Evolutionary conservation across 179 eudicot species (phyloP).

Genomic region (Silene noctiflora): DNA sequence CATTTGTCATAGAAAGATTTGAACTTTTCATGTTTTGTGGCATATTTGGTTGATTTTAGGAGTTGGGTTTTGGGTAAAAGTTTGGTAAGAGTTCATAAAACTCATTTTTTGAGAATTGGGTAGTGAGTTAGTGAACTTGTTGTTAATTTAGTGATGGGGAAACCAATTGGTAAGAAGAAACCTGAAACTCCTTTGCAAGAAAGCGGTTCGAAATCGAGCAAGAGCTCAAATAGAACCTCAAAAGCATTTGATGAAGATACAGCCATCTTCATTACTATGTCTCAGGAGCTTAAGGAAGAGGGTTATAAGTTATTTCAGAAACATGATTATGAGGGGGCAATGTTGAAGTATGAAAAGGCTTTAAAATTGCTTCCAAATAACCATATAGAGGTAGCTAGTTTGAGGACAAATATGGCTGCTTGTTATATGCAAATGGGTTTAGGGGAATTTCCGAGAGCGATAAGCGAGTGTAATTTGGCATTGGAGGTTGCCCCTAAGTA

Average conservation of each 20-base stretch:
- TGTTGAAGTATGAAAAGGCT: slow-evolving; percentile 82
- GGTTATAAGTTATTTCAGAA: slow-evolving; percentile 66
- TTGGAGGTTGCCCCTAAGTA: slow-evolving; percentile 90
- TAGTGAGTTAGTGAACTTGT: not conserved
- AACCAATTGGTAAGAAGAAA: slow-evolving; percentile 65
- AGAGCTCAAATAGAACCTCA: slow-evolving; percentile 41
- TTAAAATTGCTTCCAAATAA: slow-evolving; percentile 70
- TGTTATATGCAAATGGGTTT: slow-evolving; percentile 90
- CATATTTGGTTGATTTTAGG: slow-evolving; percentile 11
- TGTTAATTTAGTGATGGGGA: slow-evolving; percentile 55
- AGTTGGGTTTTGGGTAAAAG: slow-evolving; percentile 22
- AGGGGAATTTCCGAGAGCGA: slow-evolving; percentile 77
- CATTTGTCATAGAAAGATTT: slow-evolving; percentile 3
- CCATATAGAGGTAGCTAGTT: slow-evolving; percentile 69
- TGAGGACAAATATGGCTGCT: slow-evolving; percentile 69
- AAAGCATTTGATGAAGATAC: slow-evolving; percentile 83
- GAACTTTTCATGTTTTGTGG: not conserved
- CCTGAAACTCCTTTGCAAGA: slow-evolving; percentile 33
- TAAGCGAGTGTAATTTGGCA: slow-evolving; percentile 79
- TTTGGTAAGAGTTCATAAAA: slow-evolving; percentile 11
- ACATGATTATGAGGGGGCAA: slow-evolving; percentile 77
- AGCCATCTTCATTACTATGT: slow-evolving; percentile 73
- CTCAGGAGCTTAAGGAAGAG: slow-evolving; percentile 85
- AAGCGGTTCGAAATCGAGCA: slow-evolving; percentile 38
- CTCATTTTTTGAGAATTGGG: slow-evolving; percentile 6